Base-by-base conservation (phyloP, 441 rosid genomes). In the Croton setiger region DNA sequence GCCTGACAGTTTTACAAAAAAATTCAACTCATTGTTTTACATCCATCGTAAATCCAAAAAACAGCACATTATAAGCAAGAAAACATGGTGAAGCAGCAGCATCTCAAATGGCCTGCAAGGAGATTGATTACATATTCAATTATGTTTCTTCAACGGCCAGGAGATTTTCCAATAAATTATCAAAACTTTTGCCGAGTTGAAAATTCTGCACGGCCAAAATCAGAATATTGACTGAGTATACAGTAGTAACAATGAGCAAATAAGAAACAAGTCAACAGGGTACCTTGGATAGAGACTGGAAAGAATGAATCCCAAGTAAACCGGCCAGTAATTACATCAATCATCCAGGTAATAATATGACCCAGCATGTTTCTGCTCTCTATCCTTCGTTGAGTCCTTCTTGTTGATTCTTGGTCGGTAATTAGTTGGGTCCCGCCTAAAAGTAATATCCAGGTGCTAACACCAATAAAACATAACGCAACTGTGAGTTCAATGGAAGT, bases 401-500 rank as follows among this genome's bases (percentile, higher is more conserved):
- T 94, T 92, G 82, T 94, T 94, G 82, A 92, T 92, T 70, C 99
- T 87, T 36, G 99, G 99, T 51, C 99, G 85, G 79, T 39, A 94
- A 70, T 94, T 94, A 1, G 97, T 94, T 13, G 98, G 99, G 61
- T 94, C 99, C 35, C 99, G 87, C 81, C 99, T 85, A 72, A 94
- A 94, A n/a, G 99, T 94, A 69, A 94, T 94, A 76, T 94, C 90
- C 62, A 94, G 80, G 74, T 94, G 99, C 99, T 94, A 88, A 78
- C 76, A 23, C 52, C 59, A 12, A 63, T 48, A 58, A 37, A 70
- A 57, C 12, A 54, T 60, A 17, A 35, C 0, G 54, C 3, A 64
- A 9, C 20, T n/a, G 39, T 64, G 23, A 51, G 51, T n/a, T 18
- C 18, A 20, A 27, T 45, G 8, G 58, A 4, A 33, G 21, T 33